These are phyloP conservation scores for Collybia sp. DNA, from an alignment of 768 basidiomycete species.

Conservation along the genomic window DNA sequence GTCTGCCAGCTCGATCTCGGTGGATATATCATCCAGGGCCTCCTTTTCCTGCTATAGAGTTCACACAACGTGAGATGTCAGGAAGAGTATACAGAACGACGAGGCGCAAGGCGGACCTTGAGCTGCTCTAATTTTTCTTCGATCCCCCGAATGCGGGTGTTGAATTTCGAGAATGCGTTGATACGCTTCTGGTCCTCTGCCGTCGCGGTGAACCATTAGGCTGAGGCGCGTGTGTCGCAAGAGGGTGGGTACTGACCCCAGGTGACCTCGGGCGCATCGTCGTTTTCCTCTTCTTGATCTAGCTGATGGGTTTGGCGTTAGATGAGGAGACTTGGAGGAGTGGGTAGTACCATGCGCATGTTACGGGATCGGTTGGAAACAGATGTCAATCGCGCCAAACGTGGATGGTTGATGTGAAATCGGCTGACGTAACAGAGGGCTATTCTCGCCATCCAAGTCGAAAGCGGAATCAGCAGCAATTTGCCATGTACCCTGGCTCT, in stretches of 20 bases:
- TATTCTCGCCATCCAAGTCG: too few species aligned
- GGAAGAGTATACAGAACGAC: neutral
- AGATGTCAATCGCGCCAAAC: too few species aligned
- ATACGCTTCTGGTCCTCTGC: constrained; percentile 86
- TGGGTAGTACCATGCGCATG: too few species aligned
- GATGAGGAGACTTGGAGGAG: too few species aligned
- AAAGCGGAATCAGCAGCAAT: too few species aligned
- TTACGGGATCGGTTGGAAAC: too few species aligned
- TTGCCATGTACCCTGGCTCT: too few species aligned
- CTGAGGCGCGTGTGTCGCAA: neutral
- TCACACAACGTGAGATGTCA: constrained; percentile 4
- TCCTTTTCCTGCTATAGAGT: constrained; percentile 91
- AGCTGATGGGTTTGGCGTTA: constrained; percentile 35
- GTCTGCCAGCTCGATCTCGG: constrained; percentile 85
- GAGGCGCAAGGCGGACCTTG: constrained; percentile 53
- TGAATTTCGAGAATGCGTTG: constrained; percentile 88
- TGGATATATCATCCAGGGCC: constrained; percentile 83
- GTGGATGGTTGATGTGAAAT: too few species aligned
- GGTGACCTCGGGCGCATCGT: constrained; percentile 74
- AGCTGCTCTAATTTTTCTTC: constrained; percentile 69
- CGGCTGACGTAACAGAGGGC: too few species aligned
- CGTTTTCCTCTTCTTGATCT: constrained; percentile 71
- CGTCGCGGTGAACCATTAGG: constrained; percentile 5
- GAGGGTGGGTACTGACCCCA: constrained; percentile 54
- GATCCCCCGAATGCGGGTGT: constrained; percentile 67